Base-by-base conservation (phyloP, 2,329 filamentous ascomycete species). In the Claviceps maximensis region DNA sequence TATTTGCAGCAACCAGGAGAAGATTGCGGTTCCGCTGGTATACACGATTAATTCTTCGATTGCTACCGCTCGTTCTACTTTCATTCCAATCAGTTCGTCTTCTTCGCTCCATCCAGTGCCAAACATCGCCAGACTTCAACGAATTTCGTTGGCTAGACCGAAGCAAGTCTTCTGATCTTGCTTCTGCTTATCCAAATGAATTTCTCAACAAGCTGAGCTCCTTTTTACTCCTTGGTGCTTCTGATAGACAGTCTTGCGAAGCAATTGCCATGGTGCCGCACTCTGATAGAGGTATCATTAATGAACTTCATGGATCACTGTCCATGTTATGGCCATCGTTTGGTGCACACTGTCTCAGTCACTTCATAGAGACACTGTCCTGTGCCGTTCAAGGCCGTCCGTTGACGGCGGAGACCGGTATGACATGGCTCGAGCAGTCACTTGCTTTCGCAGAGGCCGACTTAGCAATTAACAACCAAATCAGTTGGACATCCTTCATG, bases 351-450 rank as follows among this genome's bases (percentile, higher is more conserved):
- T 83, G 80, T 54, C 64, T 87, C 2, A 90, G 89, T 59, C 88
- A 95, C 64, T 91, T 97, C 60, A 72, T 95, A 21, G 93, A 97
- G 68, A 93, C 88, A 0, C 71, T 97, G 10, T 85, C 86, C 4
- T 95, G 89, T 66, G 88, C 91, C 10, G 77, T 97, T 7, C 89
- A 95, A 66, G 91, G 91, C 33, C 82, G 86, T 2, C 79, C 82
- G 2, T 79, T 88, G 0, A 80, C 86, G 57, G 85, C 87, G 0
- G 93, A 97, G 69, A 94, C 89, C 1, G 90, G 89, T 19, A 95
- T 97, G 87, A 95, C 90, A 0, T 79, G 96, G 2, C 95, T 97
- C 62, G 93, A 98, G 65, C 90, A 96, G 63, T 96, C 90, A 0
- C 75, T 98, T 9, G 91, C 91, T 2, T 98, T 97, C 70, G 89